Conservation (phyloP, 805 yeast genomes). For the Tetrapisispora fleetii region DNA sequence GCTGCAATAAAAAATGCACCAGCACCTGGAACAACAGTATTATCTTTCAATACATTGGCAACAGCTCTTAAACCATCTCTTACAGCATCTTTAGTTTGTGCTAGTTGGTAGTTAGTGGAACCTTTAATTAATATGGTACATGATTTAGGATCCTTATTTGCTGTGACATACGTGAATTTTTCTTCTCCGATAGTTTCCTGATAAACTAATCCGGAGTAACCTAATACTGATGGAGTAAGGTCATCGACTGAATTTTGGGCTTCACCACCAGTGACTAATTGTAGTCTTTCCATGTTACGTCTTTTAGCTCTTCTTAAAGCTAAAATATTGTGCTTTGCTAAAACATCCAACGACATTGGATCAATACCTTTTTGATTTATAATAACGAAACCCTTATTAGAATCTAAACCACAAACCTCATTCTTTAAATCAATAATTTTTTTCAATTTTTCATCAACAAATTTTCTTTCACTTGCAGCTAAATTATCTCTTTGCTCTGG, state of each 20-base stretch:
- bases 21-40: constrained; percentile 86
- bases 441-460: constrained; percentile 85
- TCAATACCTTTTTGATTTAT: constrained; percentile 98
- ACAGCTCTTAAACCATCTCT: constrained; percentile 96
- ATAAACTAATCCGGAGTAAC: constrained; percentile 81
- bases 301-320: constrained; percentile 97
- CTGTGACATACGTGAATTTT: constrained; percentile 91
- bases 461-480: constrained; percentile 85
- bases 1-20: constrained; percentile 91
- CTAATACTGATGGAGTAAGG: constrained; percentile 65
- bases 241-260: constrained; percentile 98
- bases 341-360: constrained; percentile 90
- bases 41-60: constrained; percentile 80
- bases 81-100: constrained; percentile 92
- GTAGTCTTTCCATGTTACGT: constrained; percentile 98
- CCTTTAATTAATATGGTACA: constrained; percentile 91
- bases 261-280: constrained; percentile 91
- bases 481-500: constrained; percentile 95
- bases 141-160: constrained; percentile 78
- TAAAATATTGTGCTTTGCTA: constrained; percentile 85
- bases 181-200: constrained; percentile 96
- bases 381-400: constrained; percentile 75
- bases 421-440: constrained; percentile 90
- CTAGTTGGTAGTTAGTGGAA: constrained; percentile 78
- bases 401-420: constrained; percentile 72